Base-by-base conservation (phyloP, 495 filamentous ascomycete species). In the Penicillium taxi region DNA sequence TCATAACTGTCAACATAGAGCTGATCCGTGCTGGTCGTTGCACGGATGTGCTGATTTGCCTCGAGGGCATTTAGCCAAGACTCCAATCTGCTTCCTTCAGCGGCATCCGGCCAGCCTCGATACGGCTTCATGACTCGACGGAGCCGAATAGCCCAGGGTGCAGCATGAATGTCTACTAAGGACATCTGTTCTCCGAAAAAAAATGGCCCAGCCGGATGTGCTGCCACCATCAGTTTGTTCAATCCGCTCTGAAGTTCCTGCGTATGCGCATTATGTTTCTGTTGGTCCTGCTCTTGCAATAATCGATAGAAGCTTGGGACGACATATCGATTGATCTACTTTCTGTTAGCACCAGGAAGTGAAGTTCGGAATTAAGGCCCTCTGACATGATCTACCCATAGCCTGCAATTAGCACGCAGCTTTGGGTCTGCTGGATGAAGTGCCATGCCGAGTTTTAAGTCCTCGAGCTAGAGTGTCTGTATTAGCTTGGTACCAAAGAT, bases 361-460 rank as follows among this genome's bases (percentile, higher is more conserved):
- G 8, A 24, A 11, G 36, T 6, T 5, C 3, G 2, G 8, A 15
- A 24, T 17, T 6, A 23, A 24, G 0, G 16, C 18, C 22, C 41
- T 46, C 80, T 56, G 67, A 89, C 83, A 67, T 90, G 88, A 57
- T 95, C 86, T 29, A 77, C 68, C 90, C 89, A 95, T 2, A 95
- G 56, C 31, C 90, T 78, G 46, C 80, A 87, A 38, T 83, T 77
- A 7, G 90, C 90, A 41, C 81, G 75, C 27, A 77, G 51, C 48
- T 83, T 77, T 4, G 86, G 65, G 43, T 85, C 69, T 9, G 55
- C 69, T 7, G 72, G 64, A 3, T 90, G 70, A 18, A 95, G 61
- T 14, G 78, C 55, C 3, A 67, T 55, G 1, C 77, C 77, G 14
- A 64, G 53, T 37, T 74, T 67, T 29, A 88, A 63, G 41, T 96